Evolutionary conservation across 257 asterid genomes (phyloP).

Genomic region (Coffea canephora): DNA sequence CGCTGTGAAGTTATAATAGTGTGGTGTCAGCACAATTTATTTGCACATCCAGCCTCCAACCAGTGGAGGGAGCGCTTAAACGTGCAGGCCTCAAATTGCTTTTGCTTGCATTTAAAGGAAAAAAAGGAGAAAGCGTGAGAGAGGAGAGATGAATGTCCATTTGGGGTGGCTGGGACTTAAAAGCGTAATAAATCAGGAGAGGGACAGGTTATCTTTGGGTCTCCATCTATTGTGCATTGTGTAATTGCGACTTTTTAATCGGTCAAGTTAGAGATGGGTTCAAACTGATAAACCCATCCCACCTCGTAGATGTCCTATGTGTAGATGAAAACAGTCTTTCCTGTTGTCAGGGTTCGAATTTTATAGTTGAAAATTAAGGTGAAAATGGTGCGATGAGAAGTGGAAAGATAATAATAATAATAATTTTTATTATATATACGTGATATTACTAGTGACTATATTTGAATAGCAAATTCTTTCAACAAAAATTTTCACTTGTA

Average conservation of each 20-base stretch:
- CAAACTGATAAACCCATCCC: background rate
- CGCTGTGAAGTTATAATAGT: slow-evolving; percentile 37
- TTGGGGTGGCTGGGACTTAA: too few species aligned
- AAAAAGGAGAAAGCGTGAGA: background rate
- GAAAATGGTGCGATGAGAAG: too few species aligned
- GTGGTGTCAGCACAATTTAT: slow-evolving; percentile 14
- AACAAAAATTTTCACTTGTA: too few species aligned
- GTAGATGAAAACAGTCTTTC: too few species aligned
- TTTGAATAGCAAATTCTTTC: too few species aligned
- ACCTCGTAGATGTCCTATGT: background rate
- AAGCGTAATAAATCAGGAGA: background rate
- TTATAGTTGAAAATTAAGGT: too few species aligned
- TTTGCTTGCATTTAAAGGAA: slow-evolving; percentile 48
- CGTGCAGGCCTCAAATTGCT: slow-evolving; percentile 16
- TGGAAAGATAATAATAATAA: too few species aligned
- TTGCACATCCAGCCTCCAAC: slow-evolving; percentile 10
- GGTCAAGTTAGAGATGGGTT: background rate
- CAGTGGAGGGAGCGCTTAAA: slow-evolving; percentile 5
- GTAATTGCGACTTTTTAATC: background rate
- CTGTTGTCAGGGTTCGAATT: too few species aligned
- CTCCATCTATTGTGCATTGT: background rate
- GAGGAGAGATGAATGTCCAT: background rate
- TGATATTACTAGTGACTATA: too few species aligned
- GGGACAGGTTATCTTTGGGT: background rate
- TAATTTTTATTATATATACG: too few species aligned